phyloP scores from a whole-genome alignment of 306 rosid species.

The Canavalia ensiformis region DNA sequence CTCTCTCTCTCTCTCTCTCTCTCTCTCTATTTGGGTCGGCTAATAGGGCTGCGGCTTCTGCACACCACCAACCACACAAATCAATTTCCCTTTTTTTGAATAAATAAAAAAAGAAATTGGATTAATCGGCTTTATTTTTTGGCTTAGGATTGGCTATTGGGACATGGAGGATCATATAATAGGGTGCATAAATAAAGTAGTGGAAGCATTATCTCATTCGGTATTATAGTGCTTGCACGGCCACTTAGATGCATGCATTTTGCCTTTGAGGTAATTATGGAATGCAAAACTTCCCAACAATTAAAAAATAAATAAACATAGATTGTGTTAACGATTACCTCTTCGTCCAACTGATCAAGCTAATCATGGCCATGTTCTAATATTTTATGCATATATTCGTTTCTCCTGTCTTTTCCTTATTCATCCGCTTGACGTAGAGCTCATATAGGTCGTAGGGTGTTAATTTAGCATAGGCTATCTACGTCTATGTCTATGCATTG shows the following conservation, averaged over 20 bases:
- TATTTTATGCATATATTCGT: constrained; percentile 24
- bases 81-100: too few relatives aligned
- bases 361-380: constrained; percentile 24
- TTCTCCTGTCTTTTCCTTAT: constrained; percentile 42
- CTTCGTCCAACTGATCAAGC: constrained; percentile 7
- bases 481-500: background rate
- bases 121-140: background rate
- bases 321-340: constrained; percentile 14
- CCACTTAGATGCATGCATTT: constrained; percentile 42
- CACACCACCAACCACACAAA: constrained; percentile 15
- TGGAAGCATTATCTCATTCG: background rate
- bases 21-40: constrained; percentile 56
- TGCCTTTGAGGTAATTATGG: constrained; percentile 18
- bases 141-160: background rate
- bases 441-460: constrained; percentile 43
- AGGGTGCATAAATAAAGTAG: background rate
- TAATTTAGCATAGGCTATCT: background rate
- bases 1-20: constrained; percentile 37
- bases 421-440: constrained; percentile 37
- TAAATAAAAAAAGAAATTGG: too few relatives aligned
- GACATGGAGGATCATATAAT: background rate
- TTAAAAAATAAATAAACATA: background rate
- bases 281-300: constrained; percentile 1
- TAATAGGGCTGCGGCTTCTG: constrained; percentile 53
- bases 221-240: background rate